Percentiles rank a stretch among this genome's conserved stretches.
phyloP scores from a whole-genome alignment of 2,329 filamentous ascomycete genomes.

The Corinectria fuckeliana region DNA sequence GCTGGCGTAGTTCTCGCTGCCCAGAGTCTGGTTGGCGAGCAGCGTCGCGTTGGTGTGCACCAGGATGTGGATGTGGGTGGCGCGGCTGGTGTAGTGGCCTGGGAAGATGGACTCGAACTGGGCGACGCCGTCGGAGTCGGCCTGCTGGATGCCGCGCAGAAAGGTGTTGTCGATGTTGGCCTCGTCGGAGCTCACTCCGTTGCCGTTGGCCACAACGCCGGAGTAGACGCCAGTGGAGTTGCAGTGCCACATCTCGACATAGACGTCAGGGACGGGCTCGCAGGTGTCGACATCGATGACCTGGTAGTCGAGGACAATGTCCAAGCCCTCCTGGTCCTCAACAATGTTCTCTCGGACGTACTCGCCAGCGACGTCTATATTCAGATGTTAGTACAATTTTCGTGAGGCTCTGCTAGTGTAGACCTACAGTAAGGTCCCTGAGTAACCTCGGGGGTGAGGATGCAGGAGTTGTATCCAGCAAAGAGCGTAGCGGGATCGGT shows the following conservation, averaged over 20 bases:
- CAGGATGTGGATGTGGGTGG: conserved; percentile 55
- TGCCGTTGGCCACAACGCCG: conserved; percentile 47
- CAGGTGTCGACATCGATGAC: conserved; percentile 53
- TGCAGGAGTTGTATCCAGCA: conserved; percentile 50
- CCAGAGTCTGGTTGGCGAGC: conserved; percentile 44
- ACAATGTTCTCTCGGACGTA: conserved; percentile 46
- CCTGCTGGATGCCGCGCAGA: conserved; percentile 48
- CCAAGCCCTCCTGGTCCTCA: conserved; percentile 50
- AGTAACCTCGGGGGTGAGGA: conserved; percentile 57
- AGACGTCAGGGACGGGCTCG: conserved; percentile 48
- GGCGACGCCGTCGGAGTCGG: conserved; percentile 50
- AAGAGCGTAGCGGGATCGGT: conserved; percentile 46
- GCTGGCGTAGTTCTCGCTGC: conserved; percentile 50
- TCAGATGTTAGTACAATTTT: neutral
- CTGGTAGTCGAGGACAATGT: conserved; percentile 52
- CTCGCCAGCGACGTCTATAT: conserved; percentile 41
- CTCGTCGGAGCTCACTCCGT: conserved; percentile 51
- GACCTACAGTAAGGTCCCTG: conserved; percentile 53
- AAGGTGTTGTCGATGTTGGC: conserved; percentile 43
- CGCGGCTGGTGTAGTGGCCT: conserved; percentile 52
- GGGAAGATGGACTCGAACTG: conserved; percentile 53
- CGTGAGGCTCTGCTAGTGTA: neutral
- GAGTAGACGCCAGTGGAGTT: conserved; percentile 56
- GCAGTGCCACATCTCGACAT: conserved; percentile 55
- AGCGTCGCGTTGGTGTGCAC: conserved; percentile 47